These are phyloP conservation scores for Penicillium subrubescens DNA, from an alignment of 495 filamentous ascomycete genomes.

Conservation along the genomic window DNA sequence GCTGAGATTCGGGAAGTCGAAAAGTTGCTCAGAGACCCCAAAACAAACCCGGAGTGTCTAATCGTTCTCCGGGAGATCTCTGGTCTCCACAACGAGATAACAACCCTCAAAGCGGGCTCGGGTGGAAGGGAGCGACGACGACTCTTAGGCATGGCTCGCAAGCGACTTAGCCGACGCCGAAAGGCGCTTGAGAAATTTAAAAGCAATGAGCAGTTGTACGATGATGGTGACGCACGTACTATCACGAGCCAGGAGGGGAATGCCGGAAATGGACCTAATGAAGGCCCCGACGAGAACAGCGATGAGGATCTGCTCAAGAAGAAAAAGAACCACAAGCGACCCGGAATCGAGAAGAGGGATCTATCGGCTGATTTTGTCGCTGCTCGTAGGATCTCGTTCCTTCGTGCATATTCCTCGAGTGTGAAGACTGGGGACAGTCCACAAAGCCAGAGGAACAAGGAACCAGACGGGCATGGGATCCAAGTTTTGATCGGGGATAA, in stretches of 20 bases:
- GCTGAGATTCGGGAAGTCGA: not conserved
- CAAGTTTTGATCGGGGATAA: not conserved
- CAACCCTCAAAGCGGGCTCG: not conserved
- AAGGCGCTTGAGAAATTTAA: not conserved
- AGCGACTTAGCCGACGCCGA: not conserved
- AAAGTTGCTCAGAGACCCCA: not conserved
- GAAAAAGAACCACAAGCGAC: not conserved
- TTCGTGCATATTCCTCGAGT: not conserved
- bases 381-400: not conserved
- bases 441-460: not conserved
- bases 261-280: constrained; percentile 7
- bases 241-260: constrained; percentile 5
- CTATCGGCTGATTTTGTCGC: not conserved
- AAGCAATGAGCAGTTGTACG: not conserved
- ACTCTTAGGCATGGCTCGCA: not conserved
- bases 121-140: not conserved
- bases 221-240: not conserved
- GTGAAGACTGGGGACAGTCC: not conserved
- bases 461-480: not conserved
- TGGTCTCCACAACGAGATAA: not conserved
- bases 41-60: not conserved
- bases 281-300: constrained; percentile 7
- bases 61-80: not conserved
- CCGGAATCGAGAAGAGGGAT: not conserved
- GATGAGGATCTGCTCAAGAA: not conserved